Evolutionary conservation across 805 yeast species (phyloP), one percentile per base, ranked within the genome.

Genomic region (Vanderwaltozyma yarrowii): DNA sequence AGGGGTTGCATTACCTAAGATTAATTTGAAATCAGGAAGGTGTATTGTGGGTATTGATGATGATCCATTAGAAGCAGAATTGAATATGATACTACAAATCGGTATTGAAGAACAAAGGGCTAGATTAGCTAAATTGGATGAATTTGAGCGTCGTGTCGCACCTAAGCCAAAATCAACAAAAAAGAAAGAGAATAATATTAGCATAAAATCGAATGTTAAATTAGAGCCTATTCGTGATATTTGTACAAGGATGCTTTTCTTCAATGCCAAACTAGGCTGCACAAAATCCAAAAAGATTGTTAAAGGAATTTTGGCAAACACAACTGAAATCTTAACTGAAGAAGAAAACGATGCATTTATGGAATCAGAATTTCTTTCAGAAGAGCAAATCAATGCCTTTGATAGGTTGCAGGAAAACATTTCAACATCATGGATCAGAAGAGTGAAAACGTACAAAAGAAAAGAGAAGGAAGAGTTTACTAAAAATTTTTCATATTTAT

Each of bases 61-160:
- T 56, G 96, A 89, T 58, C 89, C 94, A 7, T 87, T 88, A 56
- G 97, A 89, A 58, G 66, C 77, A 7, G 78, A 84, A 48, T 61
- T 88, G 33, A 71, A 74, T 17, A 65, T 74, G 50, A 73, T 80
- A 20, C 77, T 71, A 50, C 78, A 79, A 47, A 66, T 80, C 10
- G 94, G 94, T 1, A 36, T 61, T 16, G 41, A 67, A n/a, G 89
- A 79, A 47, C 94, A 85, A 52, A 67, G 65, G 45, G 63, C 67
- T 36, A 66, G 95, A 43, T 35, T 73, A 11, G 73, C 72, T 18
- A 78, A 81, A 41, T 50, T 61, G 19, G 52, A 48, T 7, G 58
- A 66, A 7, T 67, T 71, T 39, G 71, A 71, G 13, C 11, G 8
- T 14, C 15, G 16, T 13, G 15, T 31, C 13, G 32, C 27, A 19